Evolutionary conservation across 257 asterid species (phyloP).

Genomic region (Solanum dulcamara): DNA sequence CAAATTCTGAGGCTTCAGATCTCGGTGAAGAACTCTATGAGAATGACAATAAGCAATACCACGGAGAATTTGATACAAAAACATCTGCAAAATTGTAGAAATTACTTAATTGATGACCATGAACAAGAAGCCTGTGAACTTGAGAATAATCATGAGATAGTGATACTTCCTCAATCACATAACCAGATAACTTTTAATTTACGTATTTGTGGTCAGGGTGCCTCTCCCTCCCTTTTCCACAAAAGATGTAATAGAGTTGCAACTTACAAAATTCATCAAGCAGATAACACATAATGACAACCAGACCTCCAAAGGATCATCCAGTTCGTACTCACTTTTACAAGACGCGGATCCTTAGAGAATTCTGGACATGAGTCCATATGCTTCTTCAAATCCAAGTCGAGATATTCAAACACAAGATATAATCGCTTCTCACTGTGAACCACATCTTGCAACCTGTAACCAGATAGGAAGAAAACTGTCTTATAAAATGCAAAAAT

Average conservation of each 20-base stretch:
- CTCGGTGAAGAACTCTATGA: slow-evolving; percentile 91
- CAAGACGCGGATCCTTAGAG: slow-evolving; percentile 62
- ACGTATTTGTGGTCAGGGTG: neutral
- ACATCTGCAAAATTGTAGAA: slow-evolving; percentile 37
- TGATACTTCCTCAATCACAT: neutral
- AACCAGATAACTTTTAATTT: neutral
- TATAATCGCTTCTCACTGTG: slow-evolving; percentile 88
- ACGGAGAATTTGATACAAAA: slow-evolving; percentile 76
- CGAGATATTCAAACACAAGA: slow-evolving; percentile 92
- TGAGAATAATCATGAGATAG: neutral
- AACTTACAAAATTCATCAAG: neutral
- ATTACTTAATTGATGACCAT: slow-evolving; percentile 5
- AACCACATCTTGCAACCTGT: slow-evolving; percentile 95
- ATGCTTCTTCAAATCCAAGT: slow-evolving; percentile 94
- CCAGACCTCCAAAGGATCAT: slow-evolving; percentile 4
- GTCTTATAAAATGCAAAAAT: neutral
- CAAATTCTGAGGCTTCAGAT: slow-evolving; percentile 93
- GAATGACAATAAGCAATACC: slow-evolving; percentile 95
- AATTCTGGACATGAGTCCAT: slow-evolving; percentile 95
- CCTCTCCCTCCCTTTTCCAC: neutral
- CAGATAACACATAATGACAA: neutral
- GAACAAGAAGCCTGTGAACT: slow-evolving; percentile 2
- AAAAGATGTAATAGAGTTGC: neutral
- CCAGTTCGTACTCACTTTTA: slow-evolving; percentile 54
- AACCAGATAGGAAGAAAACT: neutral